Base-by-base conservation (phyloP, 2,329 filamentous ascomycete genomes). In the Scytalidium lignicola region DNA sequence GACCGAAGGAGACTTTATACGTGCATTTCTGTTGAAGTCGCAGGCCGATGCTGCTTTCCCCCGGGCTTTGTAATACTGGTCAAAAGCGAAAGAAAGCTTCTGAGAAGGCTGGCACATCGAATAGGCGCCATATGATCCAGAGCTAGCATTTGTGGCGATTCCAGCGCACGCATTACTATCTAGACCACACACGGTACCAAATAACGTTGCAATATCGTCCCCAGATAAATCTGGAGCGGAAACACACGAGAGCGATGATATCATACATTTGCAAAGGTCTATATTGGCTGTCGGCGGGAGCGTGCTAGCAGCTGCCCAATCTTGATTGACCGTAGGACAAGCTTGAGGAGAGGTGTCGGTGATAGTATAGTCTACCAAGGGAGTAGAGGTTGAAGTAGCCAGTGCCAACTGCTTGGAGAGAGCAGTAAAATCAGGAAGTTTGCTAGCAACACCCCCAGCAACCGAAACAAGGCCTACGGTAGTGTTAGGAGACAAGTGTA, bases 231-330 rank as follows among this genome's bases (percentile, higher is more conserved):
- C 68, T 43, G 75, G 68, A 42, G 78, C 73, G 52, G 90, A 81
- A 22, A 79, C 77, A 72, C 93, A 99, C 51, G 74, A 72, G 50
- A 95, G 73, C 41, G 82, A 82, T 55, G 80, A 74, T 67, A 80
- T 78, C 88, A 96, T 96, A 80, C 93, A 99, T 50, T 76, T 69
- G 78, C 93, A 99, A 43, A 95, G 83, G 41, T 81, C 64, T 42
- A 80, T 64, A 72, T 97, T 89, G 55, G 91, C 90, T 10, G 80
- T 80, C 9, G 91, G 92, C 22, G 93, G 93, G 28, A 99, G 88
- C 50, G 72, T 74, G 41, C 76, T 74, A 53, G 78, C 75, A 47
- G 88, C 86, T 58, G 77, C 73, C 92, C 93, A 99, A 63, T 72
- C 73, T 32, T 69, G 57, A 59, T 69, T 73, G 50, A 84, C 70